Base-by-base conservation (phyloP, 352 stramenopile genomes). In the Phytophthora citrophthora region DNA sequence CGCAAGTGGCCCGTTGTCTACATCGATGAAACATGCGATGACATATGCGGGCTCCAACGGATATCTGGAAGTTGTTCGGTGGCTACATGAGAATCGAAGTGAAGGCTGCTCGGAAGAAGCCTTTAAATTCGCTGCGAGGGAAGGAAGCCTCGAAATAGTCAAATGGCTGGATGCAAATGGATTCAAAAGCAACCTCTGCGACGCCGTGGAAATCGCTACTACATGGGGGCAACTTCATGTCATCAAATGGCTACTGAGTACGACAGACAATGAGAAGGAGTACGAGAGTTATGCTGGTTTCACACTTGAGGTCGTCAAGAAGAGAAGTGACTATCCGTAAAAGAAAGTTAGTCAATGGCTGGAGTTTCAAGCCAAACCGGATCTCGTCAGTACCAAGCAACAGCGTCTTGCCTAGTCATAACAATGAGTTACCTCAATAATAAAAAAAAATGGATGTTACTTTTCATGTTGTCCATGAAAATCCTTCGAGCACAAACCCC, bases 231-330 rank as follows among this genome's bases (percentile, higher is more conserved):
- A 61, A 15, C 13, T 61, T 23, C 41, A 8, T 26, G 29, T 61
- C 9, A 46, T 61, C 41, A 51, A 61, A 12, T 61, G 54, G 54
- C 13, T 61, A 43, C 29, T 61, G 18, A 18, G 29, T 15, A 53
- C 43, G 27, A 61, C 53, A 13, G 41, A 45, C 10, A 43, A 53
- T 3, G 54, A n/a, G 12, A 40, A 32, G 9, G 29, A 53, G 20
- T 41, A 53, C 8, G 41, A 61, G 10, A 61, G 46, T 18, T 63
- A 55, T 26, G 43, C 29, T 18, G 47, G n/a, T 8, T 48, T 58
- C 12, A 36, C 47, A 3, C 27, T 58, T 4, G 45, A 53, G 38
- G 16, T 64, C 5, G 57, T 39, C 39, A 53, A 54, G 47, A 29
- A 29, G 26, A 8, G 26, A 1, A 20, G 20, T 29, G 1, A 29